phyloP scores from a whole-genome alignment of 306 rosid species.

The Mucuna pruriens region DNA sequence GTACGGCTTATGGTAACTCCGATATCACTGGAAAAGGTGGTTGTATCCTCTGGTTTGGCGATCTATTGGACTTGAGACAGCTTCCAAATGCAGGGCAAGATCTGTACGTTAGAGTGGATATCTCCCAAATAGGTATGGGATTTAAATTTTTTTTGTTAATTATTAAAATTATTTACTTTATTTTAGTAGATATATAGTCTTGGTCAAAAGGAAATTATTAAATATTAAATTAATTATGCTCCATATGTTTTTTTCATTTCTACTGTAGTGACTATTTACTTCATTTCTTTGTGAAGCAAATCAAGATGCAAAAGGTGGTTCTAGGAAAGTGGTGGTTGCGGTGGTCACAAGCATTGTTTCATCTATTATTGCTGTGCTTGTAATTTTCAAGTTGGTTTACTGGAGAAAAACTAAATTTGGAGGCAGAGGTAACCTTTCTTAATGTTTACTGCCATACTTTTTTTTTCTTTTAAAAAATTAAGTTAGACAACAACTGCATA shows the following conservation, averaged over 20 bases:
- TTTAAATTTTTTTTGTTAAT: too few species aligned
- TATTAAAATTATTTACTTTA: too few species aligned
- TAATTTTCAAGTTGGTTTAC: not conserved
- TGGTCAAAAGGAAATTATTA: too few species aligned
- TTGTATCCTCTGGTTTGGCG: constrained; percentile 61
- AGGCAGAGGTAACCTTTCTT: not conserved
- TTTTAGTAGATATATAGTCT: too few species aligned
- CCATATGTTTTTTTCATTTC: not conserved
- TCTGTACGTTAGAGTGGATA: constrained; percentile 43
- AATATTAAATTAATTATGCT: not conserved
- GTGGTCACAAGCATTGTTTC: not conserved
- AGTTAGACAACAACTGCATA: too few species aligned
- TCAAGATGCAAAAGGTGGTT: not conserved
- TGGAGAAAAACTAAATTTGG: not conserved
- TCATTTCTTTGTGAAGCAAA: not conserved
- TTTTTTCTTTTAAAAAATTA: too few species aligned
- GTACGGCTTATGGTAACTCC: constrained; percentile 50
- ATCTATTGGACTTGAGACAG: constrained; percentile 51
- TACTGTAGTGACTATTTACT: not conserved
- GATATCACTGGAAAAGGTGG: constrained; percentile 48
- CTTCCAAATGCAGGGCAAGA: constrained; percentile 44
- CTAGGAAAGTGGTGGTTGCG: not conserved
- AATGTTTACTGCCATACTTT: not conserved
- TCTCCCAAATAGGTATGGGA: constrained; percentile 48
- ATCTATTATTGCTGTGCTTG: not conserved